phyloP scores from a whole-genome alignment of 345 rosid genomes.

The Corchorus olitorius region DNA sequence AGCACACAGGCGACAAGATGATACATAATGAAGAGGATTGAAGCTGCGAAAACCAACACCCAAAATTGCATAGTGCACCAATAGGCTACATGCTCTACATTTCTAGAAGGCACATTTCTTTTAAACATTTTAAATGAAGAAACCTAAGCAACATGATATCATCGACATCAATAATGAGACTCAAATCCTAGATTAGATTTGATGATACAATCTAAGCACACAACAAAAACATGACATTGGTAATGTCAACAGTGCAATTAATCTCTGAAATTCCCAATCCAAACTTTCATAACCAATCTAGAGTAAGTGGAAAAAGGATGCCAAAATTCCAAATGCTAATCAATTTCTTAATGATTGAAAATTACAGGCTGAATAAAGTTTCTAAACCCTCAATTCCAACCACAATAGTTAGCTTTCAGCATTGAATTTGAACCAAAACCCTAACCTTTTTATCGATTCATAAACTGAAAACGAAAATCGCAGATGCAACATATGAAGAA shows the following conservation, averaged over 20 bases:
- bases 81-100: not conserved
- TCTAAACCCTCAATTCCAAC: not conserved
- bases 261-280: not conserved
- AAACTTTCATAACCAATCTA: not conserved
- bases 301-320: not conserved
- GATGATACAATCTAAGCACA: not conserved
- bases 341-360: not conserved
- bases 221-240: not conserved
- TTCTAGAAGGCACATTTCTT: not conserved
- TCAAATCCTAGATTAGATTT: not conserved
- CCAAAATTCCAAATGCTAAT: not conserved
- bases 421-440: not conserved
- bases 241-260: not conserved
- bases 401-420: not conserved
- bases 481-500: not conserved
- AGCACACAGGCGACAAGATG: not conserved
- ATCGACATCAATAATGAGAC: not conserved
- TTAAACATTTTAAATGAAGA: not conserved
- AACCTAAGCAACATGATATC: no score
- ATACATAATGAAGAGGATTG: not conserved
- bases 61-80: not conserved
- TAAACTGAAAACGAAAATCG: not conserved
- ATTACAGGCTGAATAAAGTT: not conserved
- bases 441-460: not conserved
- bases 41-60: not conserved